phyloP scores from a whole-genome alignment of 192 early-diverging fungal genomes.

The Cladochytrium replicatum region DNA sequence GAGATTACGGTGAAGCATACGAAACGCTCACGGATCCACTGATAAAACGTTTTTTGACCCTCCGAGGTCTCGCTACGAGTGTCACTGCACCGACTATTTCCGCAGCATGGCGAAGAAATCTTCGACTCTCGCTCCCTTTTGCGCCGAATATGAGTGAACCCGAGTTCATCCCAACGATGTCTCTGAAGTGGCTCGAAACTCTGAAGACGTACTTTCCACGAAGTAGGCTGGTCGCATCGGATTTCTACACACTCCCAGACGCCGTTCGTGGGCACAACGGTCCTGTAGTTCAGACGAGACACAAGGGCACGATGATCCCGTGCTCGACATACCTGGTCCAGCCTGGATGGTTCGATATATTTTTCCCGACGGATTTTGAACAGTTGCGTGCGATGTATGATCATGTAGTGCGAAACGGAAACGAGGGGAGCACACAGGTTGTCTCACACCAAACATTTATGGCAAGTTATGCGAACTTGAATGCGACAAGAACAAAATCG shows the following conservation, averaged over 20 bases:
- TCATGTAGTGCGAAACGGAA: conserved; percentile 13
- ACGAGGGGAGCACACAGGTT: conserved; percentile 29
- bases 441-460: conserved; percentile 75
- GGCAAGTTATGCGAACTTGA: conserved; percentile 61
- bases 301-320: conserved; percentile 81
- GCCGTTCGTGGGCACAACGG: conserved; percentile 69
- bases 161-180: conserved; percentile 88
- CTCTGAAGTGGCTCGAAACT: conserved; percentile 60
- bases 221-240: conserved; percentile 77
- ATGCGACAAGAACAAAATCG: conserved; percentile 61
- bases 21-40: conserved; percentile 69
- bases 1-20: conserved; percentile 80
- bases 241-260: conserved; percentile 81
- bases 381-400: conserved; percentile 69
- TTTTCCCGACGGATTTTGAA: conserved; percentile 97
- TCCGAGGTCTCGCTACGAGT: conserved; percentile 22
- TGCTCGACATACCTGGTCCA: conserved; percentile 94
- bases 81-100: conserved; percentile 20
- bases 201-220: conserved; percentile 75
- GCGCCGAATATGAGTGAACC: conserved; percentile 72
- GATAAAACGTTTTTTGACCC: conserved; percentile 57
- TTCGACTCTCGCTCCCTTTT: conserved; percentile 63
- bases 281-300: conserved; percentile 93
- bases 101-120: conserved; percentile 28
- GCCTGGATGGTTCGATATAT: conserved; percentile 98